A percentile compares a stretch with the other conserved stretches of the same genome.
phyloP scores from a whole-genome alignment of 441 rosid genomes.

The Euphorbia celastroides region DNA sequence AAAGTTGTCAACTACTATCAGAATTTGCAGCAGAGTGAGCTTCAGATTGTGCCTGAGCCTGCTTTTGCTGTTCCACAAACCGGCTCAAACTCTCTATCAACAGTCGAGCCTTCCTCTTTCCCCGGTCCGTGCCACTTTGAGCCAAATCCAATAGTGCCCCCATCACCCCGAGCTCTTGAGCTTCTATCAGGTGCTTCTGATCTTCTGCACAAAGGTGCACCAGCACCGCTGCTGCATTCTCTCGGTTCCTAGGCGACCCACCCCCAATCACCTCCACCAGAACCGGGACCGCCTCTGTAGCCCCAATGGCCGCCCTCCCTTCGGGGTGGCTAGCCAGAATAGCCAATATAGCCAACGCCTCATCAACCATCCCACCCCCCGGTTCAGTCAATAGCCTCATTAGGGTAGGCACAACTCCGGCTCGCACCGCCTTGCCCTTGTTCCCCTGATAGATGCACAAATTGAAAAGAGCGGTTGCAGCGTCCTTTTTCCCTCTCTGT shows the following conservation, averaged over 20 bases:
- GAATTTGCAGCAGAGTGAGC: constrained; percentile 23
- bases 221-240: constrained; percentile 92
- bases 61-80: constrained; percentile 62
- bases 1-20: constrained; percentile 33
- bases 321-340: constrained; percentile 87
- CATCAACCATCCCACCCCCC: constrained; percentile 83
- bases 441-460: constrained; percentile 94
- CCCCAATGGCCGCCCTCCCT: constrained; percentile 77
- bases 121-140: constrained; percentile 82
- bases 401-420: constrained; percentile 79
- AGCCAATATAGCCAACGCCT: constrained; percentile 81
- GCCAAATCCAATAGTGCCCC: constrained; percentile 63
- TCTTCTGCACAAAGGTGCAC: constrained; percentile 84
- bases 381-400: constrained; percentile 69
- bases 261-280: constrained; percentile 66
- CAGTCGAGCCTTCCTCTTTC: constrained; percentile 87
- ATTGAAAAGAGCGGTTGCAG: constrained; percentile 96
- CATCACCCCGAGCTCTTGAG: constrained; percentile 71
- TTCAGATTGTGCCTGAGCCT: constrained; percentile 35
- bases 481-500: constrained; percentile 91
- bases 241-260: constrained; percentile 85
- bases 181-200: constrained; percentile 56
- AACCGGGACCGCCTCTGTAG: constrained; percentile 76
- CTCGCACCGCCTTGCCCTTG: constrained; percentile 91
- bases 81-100: constrained; percentile 68